Base-by-base conservation (phyloP, 1,284 basidiomycete species). In the Athelia sp. region DNA sequence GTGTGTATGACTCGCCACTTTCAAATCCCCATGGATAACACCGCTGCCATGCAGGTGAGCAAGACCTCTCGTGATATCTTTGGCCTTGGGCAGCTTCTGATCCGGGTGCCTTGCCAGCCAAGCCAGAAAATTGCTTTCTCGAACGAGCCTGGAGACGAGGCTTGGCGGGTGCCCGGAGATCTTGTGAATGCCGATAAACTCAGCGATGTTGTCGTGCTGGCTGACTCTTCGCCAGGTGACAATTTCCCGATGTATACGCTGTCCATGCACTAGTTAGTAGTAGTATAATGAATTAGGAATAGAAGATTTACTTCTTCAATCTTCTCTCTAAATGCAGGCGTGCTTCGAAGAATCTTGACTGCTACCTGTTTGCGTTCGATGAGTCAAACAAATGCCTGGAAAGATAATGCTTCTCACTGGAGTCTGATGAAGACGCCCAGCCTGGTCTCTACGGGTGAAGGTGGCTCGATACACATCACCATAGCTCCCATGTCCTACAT, bases 21-120 rank as follows among this genome's bases (percentile, higher is more conserved):
- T 54, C 8, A 62, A 31, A 47, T 62, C 58, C 1, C 59, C 60
- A 47, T 62, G 61, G 11, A 58, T 36, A 9, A 61, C 43, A 11
- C 36, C 36, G 15, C 19, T n/a, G 6, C 21, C 19, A 29, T 49
- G 47, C 3, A 49, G 36, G n/a, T 42, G 43, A 4, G 4, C 10
- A 14, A 49, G 47, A 17, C 38, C 47, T 15, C 22, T 3, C 14
- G 47, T 38, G 24, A 49, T 44, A 15, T 44, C 38, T 17, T 8
- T 10, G 21, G 38, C 15, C 47, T 40, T 40, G 6, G 15, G n/a
- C 19, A n/a, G 36, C n/a, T 40, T n/a, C 19, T 17, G 19, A 40
- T 40, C 19, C 9, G 36, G 36, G 19, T 40, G 36, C 4, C 36
- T 6, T 6, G n/a, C 6, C 6, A 40, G 6, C 6, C n/a, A 40